Evolutionary conservation across 306 rosid genomes (phyloP).

Genomic region (Fragaria vesca): DNA sequence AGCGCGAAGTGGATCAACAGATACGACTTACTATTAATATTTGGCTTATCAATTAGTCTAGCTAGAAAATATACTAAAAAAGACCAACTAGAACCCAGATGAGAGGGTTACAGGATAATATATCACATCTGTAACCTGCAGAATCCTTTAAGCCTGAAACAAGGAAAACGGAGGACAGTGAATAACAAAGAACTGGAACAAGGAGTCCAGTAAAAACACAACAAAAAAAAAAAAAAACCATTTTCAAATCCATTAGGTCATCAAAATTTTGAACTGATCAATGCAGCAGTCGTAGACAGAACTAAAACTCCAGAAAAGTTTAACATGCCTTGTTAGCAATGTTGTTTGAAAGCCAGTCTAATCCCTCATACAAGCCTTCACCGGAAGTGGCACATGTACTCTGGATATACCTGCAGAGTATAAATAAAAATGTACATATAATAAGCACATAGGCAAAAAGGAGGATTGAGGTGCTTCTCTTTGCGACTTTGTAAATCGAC

Average conservation of each 20-base stretch:
- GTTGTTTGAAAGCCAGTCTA: constrained; percentile 75
- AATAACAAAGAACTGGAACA: neutral
- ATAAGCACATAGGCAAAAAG: neutral
- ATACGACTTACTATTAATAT: no score
- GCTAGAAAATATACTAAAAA: neutral
- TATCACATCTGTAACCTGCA: no score
- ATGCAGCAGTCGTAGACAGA: neutral
- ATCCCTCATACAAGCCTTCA: constrained; percentile 63
- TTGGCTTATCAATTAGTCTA: neutral
- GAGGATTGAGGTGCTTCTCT: neutral
- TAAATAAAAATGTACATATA: neutral
- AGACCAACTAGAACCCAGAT: neutral
- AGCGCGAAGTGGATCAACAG: no score
- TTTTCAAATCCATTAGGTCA: neutral
- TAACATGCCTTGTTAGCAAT: constrained; percentile 54
- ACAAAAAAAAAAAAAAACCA: neutral
- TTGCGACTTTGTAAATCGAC: neutral
- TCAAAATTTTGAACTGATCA: neutral
- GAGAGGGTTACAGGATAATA: neutral
- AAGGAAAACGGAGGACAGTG: neutral
- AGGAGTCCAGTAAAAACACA: neutral
- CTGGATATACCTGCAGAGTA: constrained; percentile 56
- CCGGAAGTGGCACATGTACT: constrained; percentile 33
- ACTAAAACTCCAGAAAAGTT: neutral
- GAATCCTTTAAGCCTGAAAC: constrained; percentile 26